Conservation (phyloP, 148 eudicot genomes). For the Diospyros kaki region DNA sequence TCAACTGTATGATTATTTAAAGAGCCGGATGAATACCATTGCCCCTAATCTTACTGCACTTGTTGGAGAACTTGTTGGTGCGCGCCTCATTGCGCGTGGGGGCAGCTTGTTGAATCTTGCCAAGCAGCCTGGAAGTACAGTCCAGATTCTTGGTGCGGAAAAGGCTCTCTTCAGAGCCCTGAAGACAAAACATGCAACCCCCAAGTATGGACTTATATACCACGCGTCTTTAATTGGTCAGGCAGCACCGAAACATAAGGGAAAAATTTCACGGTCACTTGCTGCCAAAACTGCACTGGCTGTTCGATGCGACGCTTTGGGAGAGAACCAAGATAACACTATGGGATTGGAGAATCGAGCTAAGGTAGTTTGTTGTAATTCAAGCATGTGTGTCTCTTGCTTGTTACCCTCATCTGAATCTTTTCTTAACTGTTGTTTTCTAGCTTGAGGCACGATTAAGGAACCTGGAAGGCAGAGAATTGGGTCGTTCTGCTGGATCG, state of each 20-base stretch:
- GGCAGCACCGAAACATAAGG: constrained; percentile 94
- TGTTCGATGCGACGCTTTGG: constrained; percentile 89
- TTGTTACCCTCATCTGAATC: not conserved
- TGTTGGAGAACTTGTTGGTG: constrained; percentile 97
- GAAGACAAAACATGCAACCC: constrained; percentile 96
- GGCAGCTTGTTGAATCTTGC: constrained; percentile 93
- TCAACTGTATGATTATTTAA: constrained; percentile 81
- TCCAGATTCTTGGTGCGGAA: constrained; percentile 97
- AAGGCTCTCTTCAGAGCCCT: constrained; percentile 95
- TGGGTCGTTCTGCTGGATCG: constrained; percentile 83
- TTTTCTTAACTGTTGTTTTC: constrained; percentile 16
- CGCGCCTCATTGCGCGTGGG: constrained; percentile 92
- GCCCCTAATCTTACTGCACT: constrained; percentile 96
- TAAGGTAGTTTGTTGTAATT: constrained; percentile 46
- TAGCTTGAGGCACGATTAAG: constrained; percentile 90
- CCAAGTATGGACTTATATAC: constrained; percentile 91
- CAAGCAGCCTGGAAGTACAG: constrained; percentile 97
- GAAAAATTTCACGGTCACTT: constrained; percentile 87
- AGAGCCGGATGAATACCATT: constrained; percentile 91
- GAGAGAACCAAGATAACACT: constrained; percentile 71
- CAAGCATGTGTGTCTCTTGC: not conserved
- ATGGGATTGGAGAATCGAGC: constrained; percentile 83
- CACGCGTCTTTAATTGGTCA: constrained; percentile 95
- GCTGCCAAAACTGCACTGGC: constrained; percentile 91
- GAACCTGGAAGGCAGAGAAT: constrained; percentile 80